Percentiles rank a stretch among this genome's conserved stretches.
Evolutionary conservation across 1,284 basidiomycete species (phyloP).

Genomic region (Phylloboletellus chloephorus): DNA sequence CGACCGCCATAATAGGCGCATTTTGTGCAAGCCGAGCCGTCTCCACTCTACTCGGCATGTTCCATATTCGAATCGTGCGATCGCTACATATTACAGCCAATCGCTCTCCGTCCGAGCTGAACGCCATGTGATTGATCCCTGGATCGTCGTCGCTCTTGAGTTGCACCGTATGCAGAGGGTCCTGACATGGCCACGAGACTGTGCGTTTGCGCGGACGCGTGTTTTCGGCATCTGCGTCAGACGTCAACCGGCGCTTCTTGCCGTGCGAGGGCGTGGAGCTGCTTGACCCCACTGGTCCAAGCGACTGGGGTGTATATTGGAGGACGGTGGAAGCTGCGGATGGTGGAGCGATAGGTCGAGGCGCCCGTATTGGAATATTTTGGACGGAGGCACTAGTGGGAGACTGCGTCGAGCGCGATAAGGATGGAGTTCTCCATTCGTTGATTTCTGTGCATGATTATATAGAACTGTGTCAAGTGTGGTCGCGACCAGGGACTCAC

Average conservation of each 20-base stretch:
- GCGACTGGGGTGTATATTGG: constrained; percentile 22
- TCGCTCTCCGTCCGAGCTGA: constrained; percentile 43
- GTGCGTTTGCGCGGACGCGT: constrained; percentile 31
- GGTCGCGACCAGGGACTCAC: constrained; percentile 14
- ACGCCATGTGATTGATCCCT: constrained; percentile 39
- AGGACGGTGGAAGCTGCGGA: constrained; percentile 23
- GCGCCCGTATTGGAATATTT: constrained; percentile 27
- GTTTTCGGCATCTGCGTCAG: constrained; percentile 24
- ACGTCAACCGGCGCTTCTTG: constrained; percentile 28
- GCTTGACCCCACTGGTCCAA: constrained; percentile 14
- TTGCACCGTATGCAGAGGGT: constrained; percentile 31
- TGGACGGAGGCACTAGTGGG: constrained; percentile 12
- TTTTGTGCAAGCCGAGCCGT: constrained; percentile 37
- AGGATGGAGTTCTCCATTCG: constrained; percentile 22
- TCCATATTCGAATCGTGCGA: constrained; percentile 54
- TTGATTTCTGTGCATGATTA: constrained; percentile 13
- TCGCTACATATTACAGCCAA: constrained; percentile 54
- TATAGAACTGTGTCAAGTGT: background rate
- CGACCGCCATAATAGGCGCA: constrained; percentile 40
- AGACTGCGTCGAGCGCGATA: constrained; percentile 14
- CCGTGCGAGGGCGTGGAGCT: constrained; percentile 28
- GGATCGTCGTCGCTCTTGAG: constrained; percentile 42
- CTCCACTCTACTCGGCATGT: constrained; percentile 24
- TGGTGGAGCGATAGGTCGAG: constrained; percentile 22
- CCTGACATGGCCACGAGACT: constrained; percentile 39